Evolutionary conservation across 2,329 filamentous ascomycete species (phyloP).

Genomic region (Myriosclerotinia duriaeana): DNA sequence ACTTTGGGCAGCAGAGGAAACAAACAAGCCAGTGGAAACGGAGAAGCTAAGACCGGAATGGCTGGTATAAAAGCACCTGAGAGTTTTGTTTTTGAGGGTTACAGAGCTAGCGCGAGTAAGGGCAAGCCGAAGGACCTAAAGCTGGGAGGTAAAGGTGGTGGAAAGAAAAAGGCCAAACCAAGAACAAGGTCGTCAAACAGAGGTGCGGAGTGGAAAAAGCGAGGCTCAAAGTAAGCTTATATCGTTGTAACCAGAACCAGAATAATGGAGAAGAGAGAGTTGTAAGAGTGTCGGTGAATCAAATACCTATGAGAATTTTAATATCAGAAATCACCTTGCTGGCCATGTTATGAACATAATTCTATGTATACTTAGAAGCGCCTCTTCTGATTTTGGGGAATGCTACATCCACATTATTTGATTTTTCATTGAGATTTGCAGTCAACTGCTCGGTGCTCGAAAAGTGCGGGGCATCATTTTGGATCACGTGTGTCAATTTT

Average conservation of each 20-base stretch:
- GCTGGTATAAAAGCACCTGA: slow-evolving; percentile 56
- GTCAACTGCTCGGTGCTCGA: slow-evolving; percentile 1
- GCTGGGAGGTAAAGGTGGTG: slow-evolving; percentile 57
- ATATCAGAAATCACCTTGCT: not conserved
- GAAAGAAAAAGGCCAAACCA: slow-evolving; percentile 49
- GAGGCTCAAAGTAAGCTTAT: slow-evolving; percentile 40
- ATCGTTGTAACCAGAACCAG: slow-evolving; percentile 7
- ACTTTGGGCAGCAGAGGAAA: slow-evolving; percentile 32
- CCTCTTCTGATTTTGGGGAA: not conserved
- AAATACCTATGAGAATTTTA: not conserved
- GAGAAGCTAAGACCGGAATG: slow-evolving; percentile 24
- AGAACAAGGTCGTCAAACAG: slow-evolving; percentile 41
- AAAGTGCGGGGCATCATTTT: slow-evolving; percentile 15
- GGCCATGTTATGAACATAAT: not conserved
- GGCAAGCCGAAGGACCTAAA: slow-evolving; percentile 63
- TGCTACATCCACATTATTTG: not conserved
- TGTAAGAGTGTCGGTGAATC: slow-evolving; percentile 2
- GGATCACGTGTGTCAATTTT: slow-evolving; percentile 13
- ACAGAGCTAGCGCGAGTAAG: slow-evolving; percentile 66
- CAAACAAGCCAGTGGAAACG: slow-evolving; percentile 14
- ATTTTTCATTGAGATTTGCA: not conserved
- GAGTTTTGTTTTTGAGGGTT: slow-evolving; percentile 77
- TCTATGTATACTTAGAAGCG: not conserved
- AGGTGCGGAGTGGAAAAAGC: slow-evolving; percentile 43
- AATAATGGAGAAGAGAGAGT: not conserved